These are phyloP conservation scores for Bacterosira constricta DNA, from an alignment of 108 stramenopile species.

Conservation along the genomic window DNA sequence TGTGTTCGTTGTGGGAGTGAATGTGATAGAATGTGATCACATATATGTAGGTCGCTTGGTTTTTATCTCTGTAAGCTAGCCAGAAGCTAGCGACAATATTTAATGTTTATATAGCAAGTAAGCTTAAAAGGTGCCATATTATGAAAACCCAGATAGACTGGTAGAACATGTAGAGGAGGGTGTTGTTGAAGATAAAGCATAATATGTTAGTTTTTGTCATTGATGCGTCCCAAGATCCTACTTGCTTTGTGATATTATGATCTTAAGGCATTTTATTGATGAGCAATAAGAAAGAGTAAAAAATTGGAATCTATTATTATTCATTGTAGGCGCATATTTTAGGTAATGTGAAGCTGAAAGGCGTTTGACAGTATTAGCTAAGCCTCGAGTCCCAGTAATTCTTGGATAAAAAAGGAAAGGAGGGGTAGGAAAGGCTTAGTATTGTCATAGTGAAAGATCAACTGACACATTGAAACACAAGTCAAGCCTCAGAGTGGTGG, in stretches of 20 bases:
- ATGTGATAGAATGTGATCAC: too few species aligned
- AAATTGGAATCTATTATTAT: background rate
- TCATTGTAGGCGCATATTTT: background rate
- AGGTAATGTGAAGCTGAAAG: background rate
- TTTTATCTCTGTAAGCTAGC: background rate
- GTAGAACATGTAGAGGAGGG: background rate
- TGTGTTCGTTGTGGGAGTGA: background rate
- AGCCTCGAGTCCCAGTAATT: background rate
- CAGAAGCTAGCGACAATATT: background rate
- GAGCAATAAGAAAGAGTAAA: background rate
- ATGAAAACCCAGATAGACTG: background rate
- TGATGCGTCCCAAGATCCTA: too few species aligned
- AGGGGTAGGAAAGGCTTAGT: background rate
- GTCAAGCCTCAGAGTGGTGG: constrained; percentile 42
- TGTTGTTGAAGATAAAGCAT: too few species aligned
- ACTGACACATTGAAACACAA: background rate
- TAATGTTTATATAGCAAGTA: background rate
- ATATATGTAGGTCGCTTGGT: too few species aligned
- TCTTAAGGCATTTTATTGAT: too few species aligned
- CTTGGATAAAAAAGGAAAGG: background rate
- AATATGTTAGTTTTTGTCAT: too few species aligned
- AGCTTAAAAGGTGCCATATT: background rate
- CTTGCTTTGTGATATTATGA: too few species aligned
- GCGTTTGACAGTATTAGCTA: background rate
- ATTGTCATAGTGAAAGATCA: background rate